Evolutionary conservation across 2,329 filamentous ascomycete genomes (phyloP).

Genomic region (Septoria linicola): DNA sequence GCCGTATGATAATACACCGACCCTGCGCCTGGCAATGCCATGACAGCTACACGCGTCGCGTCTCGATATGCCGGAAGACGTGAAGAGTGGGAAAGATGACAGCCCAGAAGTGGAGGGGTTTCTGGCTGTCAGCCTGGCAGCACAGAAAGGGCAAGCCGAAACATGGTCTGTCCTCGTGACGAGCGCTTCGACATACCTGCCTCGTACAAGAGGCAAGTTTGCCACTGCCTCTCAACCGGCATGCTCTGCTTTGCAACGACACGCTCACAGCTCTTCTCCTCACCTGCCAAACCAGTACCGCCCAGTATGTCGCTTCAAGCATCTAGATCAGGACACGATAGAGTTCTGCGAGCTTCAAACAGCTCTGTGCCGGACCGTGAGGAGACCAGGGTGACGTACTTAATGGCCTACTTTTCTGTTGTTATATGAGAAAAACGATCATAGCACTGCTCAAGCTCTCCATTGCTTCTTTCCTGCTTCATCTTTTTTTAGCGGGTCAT

Average conservation of each 20-base stretch:
- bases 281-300: conserved; percentile 3
- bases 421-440: conserved; percentile 1
- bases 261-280: conserved; percentile 5
- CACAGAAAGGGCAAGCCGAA: conserved; percentile 11
- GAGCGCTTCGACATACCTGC: conserved; percentile 21
- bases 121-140: conserved; percentile 5
- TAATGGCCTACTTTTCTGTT: conserved; percentile 12
- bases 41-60: conserved; percentile 7
- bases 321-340: conserved; percentile 21
- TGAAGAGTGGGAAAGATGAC: conserved; percentile 1
- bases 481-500: neutral
- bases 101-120: conserved; percentile 3
- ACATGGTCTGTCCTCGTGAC: neutral
- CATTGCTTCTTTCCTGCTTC: conserved; percentile 11
- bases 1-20: neutral
- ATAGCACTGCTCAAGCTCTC: neutral
- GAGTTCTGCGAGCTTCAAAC: conserved; percentile 18
- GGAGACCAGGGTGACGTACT: conserved; percentile 21
- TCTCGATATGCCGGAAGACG: neutral
- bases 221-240: conserved; percentile 12
- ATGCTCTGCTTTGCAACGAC: conserved; percentile 3
- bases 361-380: conserved; percentile 8
- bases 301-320: conserved; percentile 4
- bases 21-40: conserved; percentile 2
- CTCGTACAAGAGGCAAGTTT: conserved; percentile 8